Conservation (phyloP, 1,284 basidiomycete genomes). For the Cerioporus squamosus region DNA sequence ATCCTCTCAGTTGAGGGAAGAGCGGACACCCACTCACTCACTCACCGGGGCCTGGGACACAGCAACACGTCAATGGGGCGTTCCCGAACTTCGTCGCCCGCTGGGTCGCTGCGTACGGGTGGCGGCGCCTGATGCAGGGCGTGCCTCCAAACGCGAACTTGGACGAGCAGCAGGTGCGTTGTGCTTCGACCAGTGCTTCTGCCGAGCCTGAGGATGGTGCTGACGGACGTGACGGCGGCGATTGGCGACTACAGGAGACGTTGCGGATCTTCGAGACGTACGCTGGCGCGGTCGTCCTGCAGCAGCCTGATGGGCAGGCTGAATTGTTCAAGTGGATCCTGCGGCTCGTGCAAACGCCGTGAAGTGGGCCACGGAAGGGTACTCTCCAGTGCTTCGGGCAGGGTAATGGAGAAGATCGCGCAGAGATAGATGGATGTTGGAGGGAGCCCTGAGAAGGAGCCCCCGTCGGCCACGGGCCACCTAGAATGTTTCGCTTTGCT, state of each 20-base stretch:
- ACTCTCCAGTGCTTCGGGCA: not conserved
- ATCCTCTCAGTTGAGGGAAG: too few species aligned
- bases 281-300: conserved; percentile 13
- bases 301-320: conserved; percentile 2
- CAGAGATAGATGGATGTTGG: too few species aligned
- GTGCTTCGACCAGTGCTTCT: not conserved
- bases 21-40: too few species aligned
- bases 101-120: not conserved
- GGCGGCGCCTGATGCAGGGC: not conserved
- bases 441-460: too few species aligned
- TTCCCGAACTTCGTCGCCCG: not conserved
- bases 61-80: not conserved
- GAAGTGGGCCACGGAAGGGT: not conserved
- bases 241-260: conserved; percentile 3
- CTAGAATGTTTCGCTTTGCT: not conserved
- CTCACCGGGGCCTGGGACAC: not conserved
- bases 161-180: not conserved
- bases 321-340: conserved; percentile 1
- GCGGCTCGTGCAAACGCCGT: not conserved
- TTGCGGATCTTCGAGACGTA: conserved; percentile 11
- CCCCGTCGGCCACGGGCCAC: not conserved
- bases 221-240: not conserved
- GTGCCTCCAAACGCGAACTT: not conserved
- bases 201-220: not conserved
- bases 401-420: too few species aligned